Evolutionary conservation across 352 stramenopile species (phyloP).

Genomic region (Globisporangium abappressorium): DNA sequence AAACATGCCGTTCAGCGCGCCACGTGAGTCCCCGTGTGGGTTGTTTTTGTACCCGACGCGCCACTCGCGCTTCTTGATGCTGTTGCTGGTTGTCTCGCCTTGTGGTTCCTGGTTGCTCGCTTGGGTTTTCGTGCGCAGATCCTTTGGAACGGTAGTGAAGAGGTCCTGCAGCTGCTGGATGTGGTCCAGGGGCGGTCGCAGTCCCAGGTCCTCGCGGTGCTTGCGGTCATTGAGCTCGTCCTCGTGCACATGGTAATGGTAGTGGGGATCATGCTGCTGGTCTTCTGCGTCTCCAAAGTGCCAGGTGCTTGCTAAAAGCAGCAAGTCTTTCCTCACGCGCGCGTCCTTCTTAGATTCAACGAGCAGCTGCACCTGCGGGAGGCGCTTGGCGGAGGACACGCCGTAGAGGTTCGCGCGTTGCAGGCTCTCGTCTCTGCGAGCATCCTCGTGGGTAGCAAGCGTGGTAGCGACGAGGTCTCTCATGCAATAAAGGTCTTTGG

Average conservation of each 20-base stretch:
- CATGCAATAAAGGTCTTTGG: neutral
- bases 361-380: constrained; percentile 33
- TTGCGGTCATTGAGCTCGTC: constrained; percentile 54
- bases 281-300: constrained; percentile 15
- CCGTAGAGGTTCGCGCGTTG: constrained; percentile 45
- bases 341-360: constrained; percentile 26
- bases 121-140: constrained; percentile 17
- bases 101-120: neutral
- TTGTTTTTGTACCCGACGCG: constrained; percentile 50
- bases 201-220: constrained; percentile 40
- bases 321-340: constrained; percentile 43
- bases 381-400: constrained; percentile 25
- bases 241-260: constrained; percentile 23
- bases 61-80: constrained; percentile 31
- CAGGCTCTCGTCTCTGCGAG: constrained; percentile 20
- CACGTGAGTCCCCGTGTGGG: constrained; percentile 16
- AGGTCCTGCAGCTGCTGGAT: constrained; percentile 47
- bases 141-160: constrained; percentile 44
- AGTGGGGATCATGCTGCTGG: constrained; percentile 8
- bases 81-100: neutral
- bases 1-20: constrained; percentile 41
- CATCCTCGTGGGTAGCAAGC: neutral
- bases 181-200: constrained; percentile 46
- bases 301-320: constrained; percentile 21
- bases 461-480: neutral